Percentiles rank a stretch among this genome's conserved stretches.
These are phyloP conservation scores for Erucastrum elatum DNA, from an alignment of 345 rosid genomes.

Conservation along the genomic window DNA sequence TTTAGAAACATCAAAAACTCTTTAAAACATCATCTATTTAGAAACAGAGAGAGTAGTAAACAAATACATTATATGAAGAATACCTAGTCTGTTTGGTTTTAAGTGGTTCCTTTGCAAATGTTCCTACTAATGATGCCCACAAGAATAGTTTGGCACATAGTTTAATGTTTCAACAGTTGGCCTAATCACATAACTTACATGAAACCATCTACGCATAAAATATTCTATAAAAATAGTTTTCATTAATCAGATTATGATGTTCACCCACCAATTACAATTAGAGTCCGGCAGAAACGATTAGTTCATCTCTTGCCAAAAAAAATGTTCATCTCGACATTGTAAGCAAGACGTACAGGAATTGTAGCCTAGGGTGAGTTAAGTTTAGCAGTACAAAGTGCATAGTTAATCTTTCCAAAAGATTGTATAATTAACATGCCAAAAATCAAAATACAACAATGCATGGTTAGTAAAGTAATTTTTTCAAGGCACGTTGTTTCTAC, in stretches of 20 bases:
- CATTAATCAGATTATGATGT: slow-evolving; percentile 15
- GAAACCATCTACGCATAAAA: slow-evolving; percentile 2
- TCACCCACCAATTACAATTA: slow-evolving; percentile 17
- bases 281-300: not conserved
- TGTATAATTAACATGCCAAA: not conserved
- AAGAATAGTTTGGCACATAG: slow-evolving; percentile 17
- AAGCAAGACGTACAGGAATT: not conserved
- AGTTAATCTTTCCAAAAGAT: no score
- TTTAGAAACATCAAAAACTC: no score
- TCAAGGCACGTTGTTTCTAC: not conserved
- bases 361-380: not conserved
- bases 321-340: not conserved
- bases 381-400: slow-evolving; percentile 12
- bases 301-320: not conserved
- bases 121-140: slow-evolving; percentile 20
- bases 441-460: not conserved
- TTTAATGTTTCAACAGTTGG: slow-evolving; percentile 23
- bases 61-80: no score
- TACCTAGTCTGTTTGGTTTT: not conserved
- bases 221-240: not conserved
- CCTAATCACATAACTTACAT: slow-evolving; percentile 26
- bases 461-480: not conserved
- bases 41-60: no score
- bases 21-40: no score
- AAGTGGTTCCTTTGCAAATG: slow-evolving; percentile 11